These are phyloP conservation scores for Ceratocystis smalleyi DNA, from an alignment of 2,329 filamentous ascomycete genomes.

Conservation along the genomic window DNA sequence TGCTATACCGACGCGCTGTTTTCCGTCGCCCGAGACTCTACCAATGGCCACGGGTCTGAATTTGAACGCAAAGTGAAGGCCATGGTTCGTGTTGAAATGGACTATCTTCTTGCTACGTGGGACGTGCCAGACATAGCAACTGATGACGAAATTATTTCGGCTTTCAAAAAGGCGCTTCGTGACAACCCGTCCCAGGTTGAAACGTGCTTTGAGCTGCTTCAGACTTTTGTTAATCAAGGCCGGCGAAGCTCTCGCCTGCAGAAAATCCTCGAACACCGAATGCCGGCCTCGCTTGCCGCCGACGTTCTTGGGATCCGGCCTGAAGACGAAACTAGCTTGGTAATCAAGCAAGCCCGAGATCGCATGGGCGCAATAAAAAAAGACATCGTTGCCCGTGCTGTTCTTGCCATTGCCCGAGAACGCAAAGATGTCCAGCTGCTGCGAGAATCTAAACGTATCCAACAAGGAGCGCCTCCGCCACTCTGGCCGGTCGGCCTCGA, in stretches of 20 bases:
- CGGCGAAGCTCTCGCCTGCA: constrained; percentile 17
- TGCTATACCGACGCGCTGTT: constrained; percentile 18
- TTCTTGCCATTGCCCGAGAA: constrained; percentile 22
- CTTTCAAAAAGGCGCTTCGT: constrained; percentile 19
- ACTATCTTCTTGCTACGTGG: constrained; percentile 18
- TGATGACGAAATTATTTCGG: constrained; percentile 19
- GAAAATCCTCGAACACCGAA: constrained; percentile 12
- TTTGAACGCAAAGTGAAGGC: constrained; percentile 16
- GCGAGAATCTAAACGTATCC: constrained; percentile 15
- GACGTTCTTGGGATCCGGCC: constrained; percentile 13
- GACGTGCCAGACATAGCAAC: constrained; percentile 18
- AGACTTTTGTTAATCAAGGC: constrained; percentile 18
- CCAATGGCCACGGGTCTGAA: constrained; percentile 13
- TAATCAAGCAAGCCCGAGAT: constrained; percentile 15
- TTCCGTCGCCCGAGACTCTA: constrained; percentile 13
- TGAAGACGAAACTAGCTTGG: constrained; percentile 7
- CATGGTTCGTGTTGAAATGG: constrained; percentile 14
- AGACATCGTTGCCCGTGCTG: constrained; percentile 20
- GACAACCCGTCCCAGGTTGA: constrained; percentile 19
- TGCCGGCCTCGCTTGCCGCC: constrained; percentile 16
- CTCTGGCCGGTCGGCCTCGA: constrained; percentile 50
- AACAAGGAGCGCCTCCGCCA: constrained; percentile 30
- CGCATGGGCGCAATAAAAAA: constrained; percentile 11
- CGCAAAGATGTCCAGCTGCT: constrained; percentile 19
- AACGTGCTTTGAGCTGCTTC: constrained; percentile 18